Evolutionary conservation across 2,329 filamentous ascomycete species (phyloP), one percentile per base, ranked within the genome.

Genomic region (Rutstroemia sp.): DNA sequence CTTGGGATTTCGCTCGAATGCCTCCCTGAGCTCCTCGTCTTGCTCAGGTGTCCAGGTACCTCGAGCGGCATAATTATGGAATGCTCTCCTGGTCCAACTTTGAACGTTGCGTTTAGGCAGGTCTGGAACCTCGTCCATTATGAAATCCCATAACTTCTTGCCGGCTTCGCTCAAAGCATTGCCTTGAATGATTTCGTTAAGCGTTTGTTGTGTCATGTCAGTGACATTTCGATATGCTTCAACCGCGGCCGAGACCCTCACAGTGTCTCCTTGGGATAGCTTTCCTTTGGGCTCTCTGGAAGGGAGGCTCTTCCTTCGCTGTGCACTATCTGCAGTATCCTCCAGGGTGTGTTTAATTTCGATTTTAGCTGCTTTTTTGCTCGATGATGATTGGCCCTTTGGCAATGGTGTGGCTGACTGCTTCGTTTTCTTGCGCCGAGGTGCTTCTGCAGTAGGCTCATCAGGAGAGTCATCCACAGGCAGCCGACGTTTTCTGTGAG

Each of bases 11-110:
- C 23, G 77, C 75, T 76, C 71, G 51, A 79, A 74, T 5, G 81
- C 68, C 1, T 72, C 60, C 4, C 66, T 71, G 6, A 88, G 70
- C 56, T 79, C 73, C 8, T 79, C 70, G 55, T 87, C 82, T 62
- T 87, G 77, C 44, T 83, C 79, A 2, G 67, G 57, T 0, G 77
- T 80, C 84, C 84, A 88, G 2, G 71, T 67, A 3, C 79, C 81
- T 34, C 82, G 80, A 4, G 78, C 79, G 12, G 79, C 76, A 64
- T 78, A 88, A 59, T 85, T 85, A 71, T 88, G 83, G 60, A 83
- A 90, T 27, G 79, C 77, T 52, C 84, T 79, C 49, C 85, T 79
- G 34, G 79, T 80, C 60, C 79, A 75, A 54, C 79, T 76, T 57
- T 80, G 77, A 7, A 85, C 67, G 63, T 79, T 81, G 58, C 77